Conservation (phyloP, 345 rosid genomes). For the Lepidium sativum region DNA sequence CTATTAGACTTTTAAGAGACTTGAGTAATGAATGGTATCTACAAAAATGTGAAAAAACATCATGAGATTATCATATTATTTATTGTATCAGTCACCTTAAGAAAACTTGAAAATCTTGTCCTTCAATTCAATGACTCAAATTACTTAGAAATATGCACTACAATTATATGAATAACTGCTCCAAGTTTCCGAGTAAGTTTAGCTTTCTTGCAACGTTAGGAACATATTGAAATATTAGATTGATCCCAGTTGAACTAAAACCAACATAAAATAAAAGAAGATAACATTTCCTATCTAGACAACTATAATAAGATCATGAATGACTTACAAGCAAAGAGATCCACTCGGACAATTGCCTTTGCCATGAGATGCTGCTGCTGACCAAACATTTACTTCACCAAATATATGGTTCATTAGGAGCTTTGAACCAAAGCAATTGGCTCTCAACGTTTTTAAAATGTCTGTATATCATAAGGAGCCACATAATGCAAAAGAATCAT, state of each 20-base stretch:
- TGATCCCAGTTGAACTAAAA: neutral
- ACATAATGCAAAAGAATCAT: neutral
- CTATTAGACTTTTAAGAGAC: conserved; percentile 48
- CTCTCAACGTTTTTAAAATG: conserved; percentile 32
- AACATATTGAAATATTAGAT: neutral
- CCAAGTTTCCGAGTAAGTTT: neutral
- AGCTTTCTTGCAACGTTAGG: neutral
- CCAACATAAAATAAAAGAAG: neutral
- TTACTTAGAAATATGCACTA: neutral
- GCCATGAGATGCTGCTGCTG: conserved; percentile 34
- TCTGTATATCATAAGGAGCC: conserved; percentile 58
- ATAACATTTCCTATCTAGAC: neutral
- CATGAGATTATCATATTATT: neutral
- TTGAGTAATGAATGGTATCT: conserved; percentile 58
- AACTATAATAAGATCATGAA: neutral
- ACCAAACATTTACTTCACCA: conserved; percentile 45
- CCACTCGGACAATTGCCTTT: conserved; percentile 30
- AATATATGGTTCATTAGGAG: conserved; percentile 30
- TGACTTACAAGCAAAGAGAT: conserved; percentile 76
- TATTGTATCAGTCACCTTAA: neutral
- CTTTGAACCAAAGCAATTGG: conserved; percentile 40
- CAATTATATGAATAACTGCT: conserved; percentile 2
- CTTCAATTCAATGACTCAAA: neutral
- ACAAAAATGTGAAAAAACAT: conserved; percentile 1
- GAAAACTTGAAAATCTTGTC: neutral